phyloP scores from a whole-genome alignment of 768 basidiomycete species.

The Leccinum olivaceopallidum region DNA sequence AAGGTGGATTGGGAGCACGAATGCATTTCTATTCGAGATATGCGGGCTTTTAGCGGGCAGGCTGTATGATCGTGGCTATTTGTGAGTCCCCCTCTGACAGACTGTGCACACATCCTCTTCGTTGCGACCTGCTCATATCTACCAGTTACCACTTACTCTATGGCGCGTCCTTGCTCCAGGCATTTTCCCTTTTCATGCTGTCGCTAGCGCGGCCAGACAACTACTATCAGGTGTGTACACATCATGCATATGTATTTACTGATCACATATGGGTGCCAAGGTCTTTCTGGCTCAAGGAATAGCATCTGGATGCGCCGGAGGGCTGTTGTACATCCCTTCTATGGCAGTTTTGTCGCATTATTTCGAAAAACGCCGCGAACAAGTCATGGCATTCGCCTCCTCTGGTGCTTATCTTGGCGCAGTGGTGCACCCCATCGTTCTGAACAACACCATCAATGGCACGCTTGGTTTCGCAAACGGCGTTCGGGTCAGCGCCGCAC shows the following conservation, averaged over 20 bases:
- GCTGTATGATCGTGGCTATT: constrained; percentile 54
- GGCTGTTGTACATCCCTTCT: constrained; percentile 49
- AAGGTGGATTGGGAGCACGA: constrained; percentile 50
- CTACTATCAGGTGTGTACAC: constrained; percentile 41
- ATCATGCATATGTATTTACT: background rate
- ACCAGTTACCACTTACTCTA: constrained; percentile 27
- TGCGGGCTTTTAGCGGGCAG: constrained; percentile 48
- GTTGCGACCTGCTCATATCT: constrained; percentile 9
- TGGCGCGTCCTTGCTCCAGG: constrained; percentile 29
- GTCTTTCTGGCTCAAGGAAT: constrained; percentile 55
- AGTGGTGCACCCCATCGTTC: constrained; percentile 60
- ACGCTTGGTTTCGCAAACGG: constrained; percentile 46
- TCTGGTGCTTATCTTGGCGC: constrained; percentile 62
- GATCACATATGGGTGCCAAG: constrained; percentile 27
- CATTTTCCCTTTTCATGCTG: constrained; percentile 44
- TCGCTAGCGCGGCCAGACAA: constrained; percentile 43
- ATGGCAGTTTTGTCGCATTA: constrained; percentile 53
- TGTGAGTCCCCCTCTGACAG: constrained; percentile 35
- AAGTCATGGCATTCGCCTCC: constrained; percentile 57
- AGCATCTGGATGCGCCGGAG: constrained; percentile 47
- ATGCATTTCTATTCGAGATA: constrained; percentile 47
- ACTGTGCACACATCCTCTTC: background rate
- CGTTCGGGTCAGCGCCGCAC: constrained; percentile 42
- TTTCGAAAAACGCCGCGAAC: constrained; percentile 46
- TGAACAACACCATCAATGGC: constrained; percentile 50